Base-by-base conservation (phyloP, 2,329 filamentous ascomycete genomes). In the Paraconiothyrium sp. region DNA sequence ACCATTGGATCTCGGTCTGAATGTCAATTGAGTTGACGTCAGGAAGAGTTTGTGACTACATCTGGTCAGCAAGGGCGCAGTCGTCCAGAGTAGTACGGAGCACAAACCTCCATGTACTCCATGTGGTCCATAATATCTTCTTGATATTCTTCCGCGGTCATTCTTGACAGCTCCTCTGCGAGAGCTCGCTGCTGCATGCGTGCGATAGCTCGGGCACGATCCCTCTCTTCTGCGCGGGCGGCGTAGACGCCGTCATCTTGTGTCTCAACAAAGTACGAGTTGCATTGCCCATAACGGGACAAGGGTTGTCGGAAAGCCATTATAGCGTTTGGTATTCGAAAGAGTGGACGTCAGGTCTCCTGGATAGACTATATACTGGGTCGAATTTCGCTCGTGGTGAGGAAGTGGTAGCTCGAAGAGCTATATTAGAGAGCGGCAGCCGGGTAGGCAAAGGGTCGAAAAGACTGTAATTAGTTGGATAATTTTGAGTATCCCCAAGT, bases 1-100 rank as follows among this genome's bases (percentile, higher is more conserved):
- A 98, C 95, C 95, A 99, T 78, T 98, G 93, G 66, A 99, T 98
- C 85, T 99, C 95, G 68, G 94, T 93, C 82, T 99, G 95, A 81
- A 98, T 97, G 79, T 99, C 95, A 79, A 99, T 99, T 39, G 96
- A 93, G 79, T 94, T 94, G 78, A 97, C 94, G 80, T 99, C 95
- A 57, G 95, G 92, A 68, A 98, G 85, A 32, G 95, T 98, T 81
- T 96, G 91, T 74, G 90, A 87, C 88, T 90, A 58, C 57, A 16
- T 22, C 3, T 51, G 47, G 49, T 79, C 75, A 80, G 72, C 65
- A 62, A 44, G 56, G 59, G 6, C 30, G 57, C 66, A 46, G 10
- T n/a, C 10, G 10, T n/a, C 10, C 11, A 11, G 16, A 32, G 74
- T 20, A 20, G 48, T 43, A 35, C 44, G 37, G 55, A 55, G 22